Evolutionary conservation across 2,329 filamentous ascomycete genomes (phyloP), one percentile per base, ranked within the genome.

Genomic region (Golovinomyces cichoracearum): DNA sequence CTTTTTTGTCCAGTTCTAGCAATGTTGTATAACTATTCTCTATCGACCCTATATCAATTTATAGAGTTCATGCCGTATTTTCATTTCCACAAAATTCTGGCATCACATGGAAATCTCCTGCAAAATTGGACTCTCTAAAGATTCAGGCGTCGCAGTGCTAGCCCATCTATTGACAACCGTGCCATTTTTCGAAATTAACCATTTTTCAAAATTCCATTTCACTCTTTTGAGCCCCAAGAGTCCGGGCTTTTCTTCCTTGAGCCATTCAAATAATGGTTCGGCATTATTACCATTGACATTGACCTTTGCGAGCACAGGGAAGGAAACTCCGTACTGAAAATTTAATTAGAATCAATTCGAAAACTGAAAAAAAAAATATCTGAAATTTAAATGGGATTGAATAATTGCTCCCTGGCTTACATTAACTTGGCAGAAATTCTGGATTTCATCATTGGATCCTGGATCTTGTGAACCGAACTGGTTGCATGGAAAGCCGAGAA

Each of bases 121-220:
- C 58, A 84, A 63, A 56, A 94, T 86, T 3, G 71, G 65, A 53
- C 71, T 69, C 73, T 88, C 81, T 57, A 98, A 66, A 35, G 66
- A 65, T 67, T 88, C 83, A 0, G 90, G 90, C 71, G 86, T 90
- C 51, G 81, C 84, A 17, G 76, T 81, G 64, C 82, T 88, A 29
- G 83, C 82, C 84, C 85, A 98, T 55, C 90, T 70, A 25, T 73
- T 73, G 66, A 82, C 80, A 57, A 95, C 84, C 66, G 80, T 73
- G 23, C 90, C 90, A 64, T 95, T 84, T 53, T 75, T 73, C 52
- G 79, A 80, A 55, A 98, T 69, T 54, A 98, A 68, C 67, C 94
- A 98, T 74, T 98, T 98, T 66, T 98, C 90, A 69, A 95, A 98
- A 68, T 98, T 98, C 90, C 90, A 98, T 80, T 95, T 94, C 59